Base-by-base conservation (phyloP, 2,329 filamentous ascomycete genomes). In the Aspergillus neotritici region DNA sequence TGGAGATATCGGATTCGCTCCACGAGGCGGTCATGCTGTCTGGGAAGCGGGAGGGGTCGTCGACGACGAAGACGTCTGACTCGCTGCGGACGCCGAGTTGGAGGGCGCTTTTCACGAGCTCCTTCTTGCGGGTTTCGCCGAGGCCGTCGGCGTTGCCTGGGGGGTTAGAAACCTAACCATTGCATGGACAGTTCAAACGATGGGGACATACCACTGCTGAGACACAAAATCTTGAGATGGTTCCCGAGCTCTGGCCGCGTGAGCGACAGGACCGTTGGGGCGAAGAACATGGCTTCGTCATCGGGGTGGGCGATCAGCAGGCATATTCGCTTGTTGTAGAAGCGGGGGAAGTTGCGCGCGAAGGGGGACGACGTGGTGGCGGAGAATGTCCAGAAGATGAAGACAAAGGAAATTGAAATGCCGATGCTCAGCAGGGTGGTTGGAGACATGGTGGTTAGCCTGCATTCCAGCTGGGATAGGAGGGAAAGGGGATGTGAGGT, bases 211-310 rank as follows among this genome's bases (percentile, higher is more conserved):
- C 87, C 90, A 53, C 83, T 91, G 68, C 87, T 94, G 51, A 98
- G 72, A 69, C 93, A 98, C 43, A 97, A 71, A 50, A 98, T 94
- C 70, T 94, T 93, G 61, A 98, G 78, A 62, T 94, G 88, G 68
- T 98, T 97, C 4, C 87, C 86, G 14, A 84, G 75, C 46, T 83
- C 80, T 4, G 88, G 87, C 11, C 79, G 75, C 13, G 89, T 91
- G 45, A 98, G 78, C n/a, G 86, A 82, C 56, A 94, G 76, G 11
- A 97, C 75, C 1, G 88, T 86, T 0, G 93, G 93, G 50, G 89
- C 82, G 69, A 98, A 98, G 76, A 98, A 98, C 93, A 98, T 98
- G 66, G 91, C 93, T 73, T 98, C 93, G 61, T 98, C 93, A 68
- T 98, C 93, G 0, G 93, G 93, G 70, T 98, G 93, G 15, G 93